Conservation (phyloP, 2,329 filamentous ascomycete species). For the Aspergillus phoenicis region DNA sequence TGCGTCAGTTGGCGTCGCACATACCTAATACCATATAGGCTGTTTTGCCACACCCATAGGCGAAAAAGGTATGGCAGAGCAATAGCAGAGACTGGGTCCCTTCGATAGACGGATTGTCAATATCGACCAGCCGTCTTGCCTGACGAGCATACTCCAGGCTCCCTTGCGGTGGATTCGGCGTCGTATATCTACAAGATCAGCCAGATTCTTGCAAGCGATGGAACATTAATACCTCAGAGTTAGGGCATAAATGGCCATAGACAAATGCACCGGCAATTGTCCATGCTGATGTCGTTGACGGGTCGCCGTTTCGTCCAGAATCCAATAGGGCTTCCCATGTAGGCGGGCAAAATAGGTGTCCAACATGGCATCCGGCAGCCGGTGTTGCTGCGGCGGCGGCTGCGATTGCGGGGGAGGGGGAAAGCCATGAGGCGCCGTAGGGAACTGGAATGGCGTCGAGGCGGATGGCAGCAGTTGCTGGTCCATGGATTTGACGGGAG, state of each 20-base stretch:
- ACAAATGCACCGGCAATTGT: slow-evolving; percentile 59
- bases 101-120: slow-evolving; percentile 80
- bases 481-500: slow-evolving; percentile 37
- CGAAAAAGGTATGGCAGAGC: slow-evolving; percentile 74
- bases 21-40: slow-evolving; percentile 83
- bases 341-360: slow-evolving; percentile 79
- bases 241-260: slow-evolving; percentile 60
- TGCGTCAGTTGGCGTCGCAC: neutral
- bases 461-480: slow-evolving; percentile 18
- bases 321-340: slow-evolving; percentile 79
- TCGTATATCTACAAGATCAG: slow-evolving; percentile 65
- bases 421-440: slow-evolving; percentile 12
- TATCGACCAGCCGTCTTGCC: slow-evolving; percentile 70
- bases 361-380: slow-evolving; percentile 65
- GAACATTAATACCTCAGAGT: slow-evolving; percentile 37
- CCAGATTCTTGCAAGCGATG: slow-evolving; percentile 19
- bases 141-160: slow-evolving; percentile 74
- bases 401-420: slow-evolving; percentile 45
- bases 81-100: slow-evolving; percentile 74
- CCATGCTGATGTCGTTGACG: slow-evolving; percentile 71
- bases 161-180: slow-evolving; percentile 66
- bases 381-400: slow-evolving; percentile 20
- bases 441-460: neutral
- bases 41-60: slow-evolving; percentile 77
- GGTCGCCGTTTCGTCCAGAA: slow-evolving; percentile 75